Percentiles rank a stretch among this genome's conserved stretches.
Evolutionary conservation across 2,329 filamentous ascomycete species (phyloP).

Genomic region (Exophiala oligosperma): DNA sequence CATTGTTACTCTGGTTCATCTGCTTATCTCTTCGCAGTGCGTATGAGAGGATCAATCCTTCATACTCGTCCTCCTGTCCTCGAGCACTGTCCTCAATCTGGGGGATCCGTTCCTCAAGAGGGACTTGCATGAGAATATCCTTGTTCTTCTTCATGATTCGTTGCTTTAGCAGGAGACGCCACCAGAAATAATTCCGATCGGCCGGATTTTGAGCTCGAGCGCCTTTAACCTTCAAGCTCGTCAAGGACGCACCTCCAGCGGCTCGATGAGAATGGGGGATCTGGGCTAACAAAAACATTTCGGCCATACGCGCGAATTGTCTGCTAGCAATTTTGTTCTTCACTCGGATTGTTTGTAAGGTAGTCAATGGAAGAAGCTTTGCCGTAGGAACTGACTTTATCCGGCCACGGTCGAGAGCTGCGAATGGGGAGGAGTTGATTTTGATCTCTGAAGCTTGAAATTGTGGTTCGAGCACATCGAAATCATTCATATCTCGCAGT

Average conservation of each 20-base stretch:
- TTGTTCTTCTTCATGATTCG: slow-evolving; percentile 61
- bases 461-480: slow-evolving; percentile 55
- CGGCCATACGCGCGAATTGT: slow-evolving; percentile 62
- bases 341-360: slow-evolving; percentile 51
- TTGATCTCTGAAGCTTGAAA: slow-evolving; percentile 49
- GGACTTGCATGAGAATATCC: slow-evolving; percentile 60
- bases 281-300: slow-evolving; percentile 61
- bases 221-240: slow-evolving; percentile 51
- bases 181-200: slow-evolving; percentile 64
- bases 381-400: slow-evolving; percentile 50
- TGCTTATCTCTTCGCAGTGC: slow-evolving; percentile 34
- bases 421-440: slow-evolving; percentile 43
- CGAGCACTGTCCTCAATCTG: slow-evolving; percentile 61
- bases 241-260: slow-evolving; percentile 49
- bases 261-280: slow-evolving; percentile 53
- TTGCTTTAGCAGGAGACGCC: slow-evolving; percentile 64
- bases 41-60: slow-evolving; percentile 51
- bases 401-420: slow-evolving; percentile 35
- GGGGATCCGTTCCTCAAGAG: slow-evolving; percentile 56
- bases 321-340: slow-evolving; percentile 60
- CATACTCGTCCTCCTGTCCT: slow-evolving; percentile 60
- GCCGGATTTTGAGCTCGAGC: slow-evolving; percentile 50
- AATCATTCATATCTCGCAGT: slow-evolving; percentile 63
- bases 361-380: slow-evolving; percentile 53
- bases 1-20: slow-evolving; percentile 29